Conservation (phyloP, 2,329 filamentous ascomycete species). For the Microcera coccophila region DNA sequence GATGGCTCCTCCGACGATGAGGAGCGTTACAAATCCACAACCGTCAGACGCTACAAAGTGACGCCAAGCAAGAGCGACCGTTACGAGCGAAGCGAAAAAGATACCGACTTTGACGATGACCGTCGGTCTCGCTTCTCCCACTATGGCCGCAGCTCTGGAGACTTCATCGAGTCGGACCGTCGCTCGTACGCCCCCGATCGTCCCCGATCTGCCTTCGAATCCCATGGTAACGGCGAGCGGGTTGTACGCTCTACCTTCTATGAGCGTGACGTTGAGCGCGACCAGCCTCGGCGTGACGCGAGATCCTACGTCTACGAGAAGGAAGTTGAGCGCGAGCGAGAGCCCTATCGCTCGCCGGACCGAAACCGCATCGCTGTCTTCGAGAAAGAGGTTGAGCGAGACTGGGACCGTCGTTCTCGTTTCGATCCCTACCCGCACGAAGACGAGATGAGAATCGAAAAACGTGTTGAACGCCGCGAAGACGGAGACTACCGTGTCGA, state of each 20-base stretch:
- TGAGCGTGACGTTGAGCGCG: constrained; percentile 35
- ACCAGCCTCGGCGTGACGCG: constrained; percentile 33
- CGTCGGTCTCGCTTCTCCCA: constrained; percentile 42
- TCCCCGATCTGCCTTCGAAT: constrained; percentile 50
- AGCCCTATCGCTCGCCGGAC: constrained; percentile 24
- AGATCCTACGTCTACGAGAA: constrained; percentile 22
- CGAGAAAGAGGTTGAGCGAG: constrained; percentile 38
- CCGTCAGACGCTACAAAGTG: constrained; percentile 53
- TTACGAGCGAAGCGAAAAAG: constrained; percentile 36
- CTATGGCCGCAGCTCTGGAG: constrained; percentile 38
- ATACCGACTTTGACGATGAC: constrained; percentile 45
- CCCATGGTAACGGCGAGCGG: constrained; percentile 35
- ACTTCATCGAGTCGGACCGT: constrained; percentile 42
- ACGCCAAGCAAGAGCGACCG: constrained; percentile 39
- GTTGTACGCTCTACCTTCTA: constrained; percentile 41
- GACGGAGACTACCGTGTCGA: constrained; percentile 45
- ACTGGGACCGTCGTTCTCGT: constrained; percentile 42
- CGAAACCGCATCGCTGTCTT: constrained; percentile 34
- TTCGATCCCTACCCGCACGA: constrained; percentile 42
- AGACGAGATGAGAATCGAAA: constrained; percentile 52
- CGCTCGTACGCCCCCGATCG: constrained; percentile 45
- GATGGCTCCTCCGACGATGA: constrained; percentile 43
- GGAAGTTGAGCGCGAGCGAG: constrained; percentile 21
- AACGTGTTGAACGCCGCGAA: constrained; percentile 48
- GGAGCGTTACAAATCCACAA: constrained; percentile 44